These are phyloP conservation scores for Graphiopsis chlorocephala DNA, from an alignment of 2,329 filamentous ascomycete species.

Conservation along the genomic window DNA sequence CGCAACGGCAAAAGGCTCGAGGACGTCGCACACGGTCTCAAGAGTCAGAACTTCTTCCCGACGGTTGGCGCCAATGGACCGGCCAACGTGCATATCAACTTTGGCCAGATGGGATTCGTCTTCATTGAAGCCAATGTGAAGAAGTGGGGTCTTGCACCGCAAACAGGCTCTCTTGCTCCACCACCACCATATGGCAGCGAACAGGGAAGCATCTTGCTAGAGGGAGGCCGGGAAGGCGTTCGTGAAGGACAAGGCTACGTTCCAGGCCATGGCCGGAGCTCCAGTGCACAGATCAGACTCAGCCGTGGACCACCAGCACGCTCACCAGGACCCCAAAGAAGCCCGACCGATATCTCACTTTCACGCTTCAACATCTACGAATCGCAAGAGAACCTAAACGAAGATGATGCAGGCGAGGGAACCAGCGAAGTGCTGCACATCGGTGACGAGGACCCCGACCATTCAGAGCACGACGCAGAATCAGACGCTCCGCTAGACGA, in stretches of 20 bases:
- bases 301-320: conserved; percentile 61
- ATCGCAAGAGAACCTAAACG: conserved; percentile 12
- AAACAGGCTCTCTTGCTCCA: conserved; percentile 90
- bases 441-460: neutral
- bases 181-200: conserved; percentile 96
- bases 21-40: conserved; percentile 87
- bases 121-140: conserved; percentile 99
- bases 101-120: conserved; percentile 95
- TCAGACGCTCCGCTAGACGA: neutral
- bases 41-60: conserved; percentile 95
- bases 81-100: conserved; percentile 90
- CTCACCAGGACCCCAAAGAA: conserved; percentile 84
- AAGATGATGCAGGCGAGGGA: conserved; percentile 26
- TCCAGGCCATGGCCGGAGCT: conserved; percentile 68
- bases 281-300: conserved; percentile 75
- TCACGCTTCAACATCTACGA: conserved; percentile 13
- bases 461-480: neutral
- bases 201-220: conserved; percentile 91
- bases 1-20: conserved; percentile 97
- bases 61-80: conserved; percentile 95
- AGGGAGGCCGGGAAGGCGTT: conserved; percentile 64
- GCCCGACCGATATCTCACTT: conserved; percentile 77
- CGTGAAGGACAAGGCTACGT: conserved; percentile 54
- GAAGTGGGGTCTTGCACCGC: conserved; percentile 97
- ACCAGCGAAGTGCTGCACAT: conserved; percentile 20